Evolutionary conservation across 768 basidiomycete species (phyloP), one percentile per base, ranked within the genome.

Genomic region (Tricholoma flavovirens): DNA sequence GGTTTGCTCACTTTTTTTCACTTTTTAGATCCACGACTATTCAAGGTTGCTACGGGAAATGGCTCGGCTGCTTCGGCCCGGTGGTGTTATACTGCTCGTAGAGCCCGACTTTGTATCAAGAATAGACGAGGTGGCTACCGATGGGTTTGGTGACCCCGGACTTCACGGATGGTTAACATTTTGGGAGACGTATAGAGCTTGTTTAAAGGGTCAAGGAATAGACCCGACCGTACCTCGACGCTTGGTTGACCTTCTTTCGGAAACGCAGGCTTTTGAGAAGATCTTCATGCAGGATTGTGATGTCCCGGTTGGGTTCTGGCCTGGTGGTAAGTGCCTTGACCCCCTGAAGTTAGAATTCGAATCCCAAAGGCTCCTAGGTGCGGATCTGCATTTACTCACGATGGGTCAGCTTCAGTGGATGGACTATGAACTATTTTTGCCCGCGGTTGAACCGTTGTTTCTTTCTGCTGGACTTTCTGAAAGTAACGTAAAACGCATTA

Each of bases 351-450:
- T 19, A 54, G 40, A 33, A 49, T 59, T 14, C 54, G 35, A 46
- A 26, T 26, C 3, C 24, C 5, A 26, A 26, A 51, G 46, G 33
- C 45, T 24, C 40, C 21, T 19, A 24, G 51, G 49, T 56, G 17
- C 49, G 87, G 86, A 87, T 67, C 74, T 76, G 7, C 70, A 78
- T 52, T 73, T 79, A 33, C 75, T 87, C 33, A 86, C 83, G 21
- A 78, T 86, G 49, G 86, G 84, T 6, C 84, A 88, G 62, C 69
- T 88, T 19, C 83, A 85, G 38, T 88, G 87, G 87, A 82, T 87
- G 83, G 80, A 82, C 58, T 83, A 81, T 61, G 87, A 88, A 60
- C 74, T 81, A 21, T 75, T 87, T 58, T 72, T 88, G 35, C 83
- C 83, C 30, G 83, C 84, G 4, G 67, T 88, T 58, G 80, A 78